Base-by-base conservation (phyloP, 768 basidiomycete species). In the Mycena kentingensis region DNA sequence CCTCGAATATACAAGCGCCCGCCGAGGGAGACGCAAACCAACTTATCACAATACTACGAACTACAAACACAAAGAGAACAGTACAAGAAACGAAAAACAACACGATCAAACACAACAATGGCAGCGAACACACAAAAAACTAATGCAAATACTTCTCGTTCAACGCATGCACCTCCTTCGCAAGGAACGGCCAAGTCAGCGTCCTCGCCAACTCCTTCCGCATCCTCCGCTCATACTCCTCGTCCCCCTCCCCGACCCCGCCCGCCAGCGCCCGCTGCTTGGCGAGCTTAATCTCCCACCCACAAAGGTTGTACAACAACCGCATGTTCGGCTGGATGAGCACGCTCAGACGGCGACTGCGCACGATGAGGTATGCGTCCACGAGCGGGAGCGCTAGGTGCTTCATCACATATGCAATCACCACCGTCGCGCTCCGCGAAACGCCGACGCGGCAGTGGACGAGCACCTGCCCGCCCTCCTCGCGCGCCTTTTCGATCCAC, bases 321-420 rank as follows among this genome's bases (percentile, higher is more conserved):
- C 93, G 82, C 82, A n/a, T n/a, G n/a, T n/a, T n/a, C n/a, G n/a
- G n/a, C n/a, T n/a, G n/a, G n/a, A n/a, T n/a, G n/a, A n/a, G 77
- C 55, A 95, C 93, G 27, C 84, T 95, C 46, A 98, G 77, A 28
- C 96, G 78, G 34, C 95, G 81, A 49, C 91, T 93, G 49, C 96
- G 85, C 29, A 95, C 93, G 57, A 97, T 82, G 60, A 97, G 78
- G 71, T 98, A 98, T 7, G 96, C 93, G 63, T 95, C 92, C 51
- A 94, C 90, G 59, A 98, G 83, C 31, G 90, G 86, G 41, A 95
- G 74, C 19, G 78, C 74, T 19, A 92, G 82, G 64, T 96, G 84
- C 67, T 94, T 91, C 95, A 98, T 98, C 65, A 97, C 89, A 70
- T 98, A 97, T 16, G 95, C 95, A 64, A 98, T 98, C 56, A 90